Percentiles rank a stretch among this genome's conserved stretches.
Evolutionary conservation across 2,329 filamentous ascomycete genomes (phyloP).

Genomic region (Fusarium cyanostomum): DNA sequence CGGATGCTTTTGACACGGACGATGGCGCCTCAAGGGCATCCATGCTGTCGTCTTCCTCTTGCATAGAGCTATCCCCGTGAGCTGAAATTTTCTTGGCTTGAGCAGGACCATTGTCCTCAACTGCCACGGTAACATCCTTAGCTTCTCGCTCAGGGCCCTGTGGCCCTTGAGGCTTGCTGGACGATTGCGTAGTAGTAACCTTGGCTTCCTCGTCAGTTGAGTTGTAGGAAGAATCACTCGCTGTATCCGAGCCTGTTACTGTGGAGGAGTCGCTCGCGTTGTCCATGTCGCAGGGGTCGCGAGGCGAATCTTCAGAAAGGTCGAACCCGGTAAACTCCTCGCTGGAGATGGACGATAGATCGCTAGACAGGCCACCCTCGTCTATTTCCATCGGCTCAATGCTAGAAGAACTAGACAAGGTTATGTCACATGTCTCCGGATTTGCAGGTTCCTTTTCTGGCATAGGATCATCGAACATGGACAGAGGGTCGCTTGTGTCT

Average conservation of each 20-base stretch:
- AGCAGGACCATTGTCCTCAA: not conserved
- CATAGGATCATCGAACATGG: not conserved
- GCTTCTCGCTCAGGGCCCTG: not conserved
- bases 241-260: constrained; percentile 1
- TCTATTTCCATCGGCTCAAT: not conserved
- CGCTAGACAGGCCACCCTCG: constrained; percentile 16
- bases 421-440: not conserved
- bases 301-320: not conserved
- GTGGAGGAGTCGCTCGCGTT: constrained; percentile 1
- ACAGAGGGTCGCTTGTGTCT: constrained; percentile 3
- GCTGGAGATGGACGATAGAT: constrained; percentile 29
- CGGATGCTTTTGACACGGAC: not conserved
- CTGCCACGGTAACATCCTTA: constrained; percentile 6
- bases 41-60: not conserved
- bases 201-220: not conserved
- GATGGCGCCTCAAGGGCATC: not conserved
- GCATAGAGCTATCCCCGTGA: not conserved
- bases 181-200: not conserved
- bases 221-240: not conserved
- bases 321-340: constrained; percentile 18
- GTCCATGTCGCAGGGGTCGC: not conserved
- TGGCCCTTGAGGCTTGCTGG: not conserved
- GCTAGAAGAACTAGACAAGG: not conserved
- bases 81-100: not conserved
- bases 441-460: not conserved